Percentiles rank a stretch among this genome's conserved stretches.
phyloP scores from a whole-genome alignment of 768 basidiomycete species.

The Asterophora parasitica region DNA sequence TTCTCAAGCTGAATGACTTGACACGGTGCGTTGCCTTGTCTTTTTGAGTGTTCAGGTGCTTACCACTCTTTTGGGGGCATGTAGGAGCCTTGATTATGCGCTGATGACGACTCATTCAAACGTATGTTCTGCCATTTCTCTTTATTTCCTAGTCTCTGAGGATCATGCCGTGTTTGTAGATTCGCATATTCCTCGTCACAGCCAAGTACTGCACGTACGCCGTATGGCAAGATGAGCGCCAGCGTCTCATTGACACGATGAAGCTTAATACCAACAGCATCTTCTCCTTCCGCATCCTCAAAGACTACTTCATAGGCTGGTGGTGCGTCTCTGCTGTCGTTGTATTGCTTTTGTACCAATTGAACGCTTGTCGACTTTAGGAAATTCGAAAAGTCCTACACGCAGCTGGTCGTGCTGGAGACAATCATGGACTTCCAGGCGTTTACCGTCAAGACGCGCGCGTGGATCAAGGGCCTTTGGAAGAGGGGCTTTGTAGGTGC shows the following conservation, averaged over 20 bases:
- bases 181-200: conserved; percentile 86
- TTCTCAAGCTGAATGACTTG: conserved; percentile 82
- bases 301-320: conserved; percentile 56
- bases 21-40: conserved; percentile 45
- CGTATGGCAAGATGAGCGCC: conserved; percentile 69
- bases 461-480: conserved; percentile 65
- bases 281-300: conserved; percentile 40
- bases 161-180: conserved; percentile 27
- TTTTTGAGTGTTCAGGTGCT: conserved; percentile 41
- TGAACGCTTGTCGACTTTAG: conserved; percentile 27
- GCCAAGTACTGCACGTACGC: conserved; percentile 84
- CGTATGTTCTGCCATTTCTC: conserved; percentile 29
- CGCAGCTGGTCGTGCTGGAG: conserved; percentile 50
- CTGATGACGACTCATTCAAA: conserved; percentile 85
- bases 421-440: conserved; percentile 60
- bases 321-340: conserved; percentile 46
- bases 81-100: conserved; percentile 75
- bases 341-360: not conserved
- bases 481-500: conserved; percentile 61
- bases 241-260: conserved; percentile 41
- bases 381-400: conserved; percentile 54
- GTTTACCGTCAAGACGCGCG: conserved; percentile 43
- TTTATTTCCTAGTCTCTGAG: not conserved
- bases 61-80: conserved; percentile 23
- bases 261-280: conserved; percentile 38